A percentile compares a stretch with the other conserved stretches of the same genome.
phyloP scores from a whole-genome alignment of 140 eudicot species.

The Bidens hawaiensis region DNA sequence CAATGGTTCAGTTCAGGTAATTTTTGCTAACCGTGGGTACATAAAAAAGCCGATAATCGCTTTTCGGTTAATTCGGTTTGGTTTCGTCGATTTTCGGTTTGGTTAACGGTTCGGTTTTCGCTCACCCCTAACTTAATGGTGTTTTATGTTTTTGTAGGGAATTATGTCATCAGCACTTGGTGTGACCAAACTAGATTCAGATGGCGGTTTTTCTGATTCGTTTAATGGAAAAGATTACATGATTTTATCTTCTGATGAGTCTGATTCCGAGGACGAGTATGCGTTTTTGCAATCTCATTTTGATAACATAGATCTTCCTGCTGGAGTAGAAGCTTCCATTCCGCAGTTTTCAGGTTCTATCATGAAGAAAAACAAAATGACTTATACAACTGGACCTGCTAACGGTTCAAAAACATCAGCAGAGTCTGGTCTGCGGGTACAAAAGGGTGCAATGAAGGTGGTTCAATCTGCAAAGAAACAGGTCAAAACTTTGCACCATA shows the following conservation, averaged over 20 bases:
- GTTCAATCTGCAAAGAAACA: constrained; percentile 12
- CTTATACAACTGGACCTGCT: constrained; percentile 15
- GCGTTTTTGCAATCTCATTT: constrained; percentile 56
- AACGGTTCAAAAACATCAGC: constrained; percentile 8
- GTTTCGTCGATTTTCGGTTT: too few species aligned
- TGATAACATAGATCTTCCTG: constrained; percentile 61
- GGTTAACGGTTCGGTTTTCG: too few species aligned
- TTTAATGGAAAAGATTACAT: constrained; percentile 35
- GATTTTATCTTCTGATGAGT: constrained; percentile 37
- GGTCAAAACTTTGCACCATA: background rate
- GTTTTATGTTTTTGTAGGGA: constrained; percentile 3
- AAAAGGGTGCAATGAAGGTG: constrained; percentile 12
- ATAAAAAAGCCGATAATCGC: too few species aligned
- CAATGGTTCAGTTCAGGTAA: too few species aligned
- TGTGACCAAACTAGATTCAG: constrained; percentile 22
- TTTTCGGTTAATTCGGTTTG: too few species aligned
- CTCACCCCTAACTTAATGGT: background rate
- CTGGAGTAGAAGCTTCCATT: constrained; percentile 59
- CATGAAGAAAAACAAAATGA: background rate
- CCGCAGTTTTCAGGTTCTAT: constrained; percentile 43
- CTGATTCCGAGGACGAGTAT: constrained; percentile 38
- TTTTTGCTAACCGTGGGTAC: too few species aligned
- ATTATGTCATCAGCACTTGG: constrained; percentile 17
- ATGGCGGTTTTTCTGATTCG: constrained; percentile 22
- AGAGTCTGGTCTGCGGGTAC: constrained; percentile 16